Base-by-base conservation (phyloP, 805 yeast species). In the Kluyveromyces starmeri region DNA sequence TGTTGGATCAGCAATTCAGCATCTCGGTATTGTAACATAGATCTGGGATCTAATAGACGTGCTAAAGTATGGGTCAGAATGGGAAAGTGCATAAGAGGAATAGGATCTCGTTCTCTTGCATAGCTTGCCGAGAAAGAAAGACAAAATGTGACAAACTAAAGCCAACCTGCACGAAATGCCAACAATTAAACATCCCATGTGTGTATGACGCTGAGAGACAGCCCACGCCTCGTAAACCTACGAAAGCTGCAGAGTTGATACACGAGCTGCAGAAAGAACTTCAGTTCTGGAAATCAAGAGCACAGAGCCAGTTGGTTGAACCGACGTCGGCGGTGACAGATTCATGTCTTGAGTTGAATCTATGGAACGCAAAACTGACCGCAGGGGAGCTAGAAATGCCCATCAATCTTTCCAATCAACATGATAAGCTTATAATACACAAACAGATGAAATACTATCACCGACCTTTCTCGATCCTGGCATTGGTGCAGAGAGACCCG, bases 81-180 rank as follows among this genome's bases (percentile, higher is more conserved):
- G 21, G 18, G 12, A 19, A 13, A 24, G 13, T 30, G 12, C 34
- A 27, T 11, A 35, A 30, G 26, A 32, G 38, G n/a, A 35, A 35
- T 15, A 23, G 38, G 15, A 13, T 20, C 13, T 35, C 38, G 24
- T 25, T 24, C 9, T 21, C 24, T 11, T 35, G 38, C 20, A 14
- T 24, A 21, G 38, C 25, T 7, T 35, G 38, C 22, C 36, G 30
- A 13, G 11, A 28, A 12, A 19, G 38, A 9, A 35, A 35, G 38
- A 35, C 25, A 4, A 35, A 35, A 19, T 35, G 38, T 19, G 38
- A 35, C 30, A 35, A 30, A 28, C 15, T 25, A 19, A 23, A 20
- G 20, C 38, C 38, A 3, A 10, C 20, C 7, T 35, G 38, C 14
- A 25, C 6, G 9, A 27, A 32, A 10, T 35, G 38, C 26, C 31